Evolutionary conservation across 208 protist species (phyloP).

Genomic region (Trichomonas gallinae): DNA sequence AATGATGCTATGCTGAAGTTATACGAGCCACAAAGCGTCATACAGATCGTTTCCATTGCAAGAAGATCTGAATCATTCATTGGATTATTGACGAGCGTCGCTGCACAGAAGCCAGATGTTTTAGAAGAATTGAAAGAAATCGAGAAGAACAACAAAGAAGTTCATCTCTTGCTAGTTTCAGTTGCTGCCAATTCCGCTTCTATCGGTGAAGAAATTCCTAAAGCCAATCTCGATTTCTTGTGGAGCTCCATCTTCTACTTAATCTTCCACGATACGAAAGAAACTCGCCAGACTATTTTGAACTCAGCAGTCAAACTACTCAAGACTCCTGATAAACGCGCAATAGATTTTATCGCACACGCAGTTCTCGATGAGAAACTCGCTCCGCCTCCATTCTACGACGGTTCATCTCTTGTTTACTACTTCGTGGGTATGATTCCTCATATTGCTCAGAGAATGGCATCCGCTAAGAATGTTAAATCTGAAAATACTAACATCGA

Average conservation of each 20-base stretch:
- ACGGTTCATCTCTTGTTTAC: neutral
- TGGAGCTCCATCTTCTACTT: neutral
- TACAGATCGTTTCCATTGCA: neutral
- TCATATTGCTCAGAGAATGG: neutral
- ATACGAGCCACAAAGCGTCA: neutral
- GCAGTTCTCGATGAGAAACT: neutral
- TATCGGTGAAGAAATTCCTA: neutral
- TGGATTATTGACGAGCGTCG: neutral
- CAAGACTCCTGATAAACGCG: neutral
- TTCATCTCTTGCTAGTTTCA: neutral
- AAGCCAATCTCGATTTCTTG: neutral
- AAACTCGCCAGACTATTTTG: neutral
- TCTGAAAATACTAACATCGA: neutral
- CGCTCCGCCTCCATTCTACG: neutral
- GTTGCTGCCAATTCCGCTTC: neutral
- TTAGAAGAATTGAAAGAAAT: neutral
- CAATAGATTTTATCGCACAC: neutral
- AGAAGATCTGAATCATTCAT: neutral
- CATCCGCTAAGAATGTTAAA: neutral
- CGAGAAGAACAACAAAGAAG: neutral
- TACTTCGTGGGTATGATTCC: neutral
- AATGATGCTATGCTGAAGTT: neutral
- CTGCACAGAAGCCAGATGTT: neutral
- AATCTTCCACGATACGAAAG: neutral
- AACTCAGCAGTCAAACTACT: neutral